Conservation (phyloP, 2,329 filamentous ascomycete genomes). For the Beauveria sp. region DNA sequence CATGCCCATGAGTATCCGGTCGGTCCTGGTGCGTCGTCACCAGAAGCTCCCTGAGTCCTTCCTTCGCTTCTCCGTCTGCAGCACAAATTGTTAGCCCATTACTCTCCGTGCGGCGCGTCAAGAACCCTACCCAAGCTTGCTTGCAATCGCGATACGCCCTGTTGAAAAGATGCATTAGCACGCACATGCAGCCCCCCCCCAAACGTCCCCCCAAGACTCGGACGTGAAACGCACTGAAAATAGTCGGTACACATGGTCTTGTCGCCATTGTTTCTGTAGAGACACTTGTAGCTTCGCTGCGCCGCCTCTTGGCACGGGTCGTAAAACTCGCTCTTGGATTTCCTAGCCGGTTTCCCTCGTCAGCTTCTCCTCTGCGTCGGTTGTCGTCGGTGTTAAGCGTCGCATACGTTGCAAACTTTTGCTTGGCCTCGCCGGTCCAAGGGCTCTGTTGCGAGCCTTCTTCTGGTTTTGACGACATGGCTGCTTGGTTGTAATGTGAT, state of each 20-base stretch:
- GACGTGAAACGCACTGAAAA: conserved; percentile 65
- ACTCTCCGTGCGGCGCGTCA: background rate
- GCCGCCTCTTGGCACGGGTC: conserved; percentile 96
- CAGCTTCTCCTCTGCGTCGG: background rate
- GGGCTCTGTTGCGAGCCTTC: conserved; percentile 25
- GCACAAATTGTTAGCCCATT: background rate
- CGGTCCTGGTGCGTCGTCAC: conserved; percentile 13
- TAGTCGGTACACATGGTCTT: conserved; percentile 88
- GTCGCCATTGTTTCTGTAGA: conserved; percentile 83
- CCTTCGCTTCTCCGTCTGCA: conserved; percentile 26
- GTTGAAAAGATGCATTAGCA: conserved; percentile 16
- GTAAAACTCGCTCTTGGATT: conserved; percentile 80
- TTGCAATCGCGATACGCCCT: conserved; percentile 94
- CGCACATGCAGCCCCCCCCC: background rate
- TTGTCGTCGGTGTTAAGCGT: background rate
- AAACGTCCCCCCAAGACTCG: too few species aligned
- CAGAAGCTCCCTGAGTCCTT: conserved; percentile 22
- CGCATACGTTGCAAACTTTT: conserved; percentile 56
- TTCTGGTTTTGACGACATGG: conserved; percentile 14
- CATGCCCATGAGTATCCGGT: background rate
- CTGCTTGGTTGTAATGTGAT: background rate
- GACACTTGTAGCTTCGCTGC: conserved; percentile 72
- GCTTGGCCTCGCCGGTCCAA: conserved; percentile 52
- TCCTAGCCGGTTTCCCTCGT: conserved; percentile 44
- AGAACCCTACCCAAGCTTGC: conserved; percentile 70